A percentile compares a stretch with the other conserved stretches of the same genome.
Evolutionary conservation across 2,329 filamentous ascomycete genomes (phyloP).

Genomic region (Purpureocillium lavendulum): DNA sequence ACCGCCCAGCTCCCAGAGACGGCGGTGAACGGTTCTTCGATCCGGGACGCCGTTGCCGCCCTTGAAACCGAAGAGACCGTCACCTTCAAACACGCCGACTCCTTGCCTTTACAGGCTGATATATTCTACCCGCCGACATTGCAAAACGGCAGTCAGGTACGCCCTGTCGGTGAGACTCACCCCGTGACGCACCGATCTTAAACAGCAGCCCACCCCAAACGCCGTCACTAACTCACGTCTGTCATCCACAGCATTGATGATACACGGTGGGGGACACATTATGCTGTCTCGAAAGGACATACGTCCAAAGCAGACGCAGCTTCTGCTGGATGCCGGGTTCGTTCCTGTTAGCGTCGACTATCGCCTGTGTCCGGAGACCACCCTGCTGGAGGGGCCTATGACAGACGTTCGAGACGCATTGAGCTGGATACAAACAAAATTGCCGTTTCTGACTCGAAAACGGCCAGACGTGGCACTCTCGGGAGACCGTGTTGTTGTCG

Average conservation of each 20-base stretch:
- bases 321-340: conserved; percentile 29
- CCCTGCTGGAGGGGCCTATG: conserved; percentile 35
- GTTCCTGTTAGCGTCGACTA: conserved; percentile 42
- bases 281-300: conserved; percentile 28
- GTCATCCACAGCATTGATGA: conserved; percentile 26
- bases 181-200: no score
- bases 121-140: conserved; percentile 1
- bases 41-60: no score
- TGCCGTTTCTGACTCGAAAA: conserved; percentile 13
- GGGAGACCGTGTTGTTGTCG: conserved; percentile 23
- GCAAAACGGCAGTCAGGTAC: no score
- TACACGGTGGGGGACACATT: conserved; percentile 35
- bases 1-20: not conserved
- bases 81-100: conserved; percentile 2
- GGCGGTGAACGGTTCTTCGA: no score
- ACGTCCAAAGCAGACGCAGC: conserved; percentile 24
- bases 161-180: no score
- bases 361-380: conserved; percentile 39
- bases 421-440: conserved; percentile 24
- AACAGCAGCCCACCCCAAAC: no score
- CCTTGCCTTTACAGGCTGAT: conserved; percentile 3
- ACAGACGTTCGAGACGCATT: conserved; percentile 34
- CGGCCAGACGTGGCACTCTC: conserved; percentile 8
- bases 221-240: no score
- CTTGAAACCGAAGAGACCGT: conserved; percentile 3